Percentiles rank a stretch among this genome's conserved stretches.
These are phyloP conservation scores for Kalaharituber pfeilii DNA, from an alignment of 2,329 filamentous ascomycete genomes.

Conservation along the genomic window DNA sequence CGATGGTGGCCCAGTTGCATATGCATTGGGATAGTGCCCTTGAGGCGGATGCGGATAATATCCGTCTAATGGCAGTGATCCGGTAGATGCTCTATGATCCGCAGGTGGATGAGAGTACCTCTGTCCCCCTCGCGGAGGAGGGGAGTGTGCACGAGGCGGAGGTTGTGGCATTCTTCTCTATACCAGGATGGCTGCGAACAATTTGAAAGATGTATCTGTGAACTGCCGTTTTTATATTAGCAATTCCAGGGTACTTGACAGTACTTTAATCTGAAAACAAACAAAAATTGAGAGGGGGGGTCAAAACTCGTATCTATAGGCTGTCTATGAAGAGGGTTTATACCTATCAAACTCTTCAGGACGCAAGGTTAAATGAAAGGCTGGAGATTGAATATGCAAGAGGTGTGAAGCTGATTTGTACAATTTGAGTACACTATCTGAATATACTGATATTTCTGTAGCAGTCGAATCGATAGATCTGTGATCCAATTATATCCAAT, in stretches of 20 bases:
- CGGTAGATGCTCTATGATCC: conserved; percentile 15
- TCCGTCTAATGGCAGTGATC: conserved; percentile 8
- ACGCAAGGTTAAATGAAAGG: neutral
- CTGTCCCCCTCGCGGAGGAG: too few relatives aligned
- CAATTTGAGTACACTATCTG: neutral
- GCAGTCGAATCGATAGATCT: too few relatives aligned
- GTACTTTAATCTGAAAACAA: neutral
- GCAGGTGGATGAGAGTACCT: neutral
- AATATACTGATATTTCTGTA: too few relatives aligned
- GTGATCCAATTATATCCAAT: neutral
- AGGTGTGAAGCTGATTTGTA: neutral
- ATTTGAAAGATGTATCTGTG: neutral
- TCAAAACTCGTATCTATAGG: neutral
- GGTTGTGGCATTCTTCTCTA: neutral
- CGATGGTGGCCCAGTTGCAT: neutral
- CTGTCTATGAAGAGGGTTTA: neutral
- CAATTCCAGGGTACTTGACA: neutral
- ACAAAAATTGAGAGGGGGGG: neutral
- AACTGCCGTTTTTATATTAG: neutral
- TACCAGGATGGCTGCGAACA: neutral
- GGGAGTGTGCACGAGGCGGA: neutral
- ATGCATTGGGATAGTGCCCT: neutral
- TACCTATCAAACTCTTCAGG: neutral
- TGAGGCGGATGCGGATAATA: neutral
- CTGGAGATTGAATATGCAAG: neutral